Conservation (phyloP, 2,329 filamentous ascomycete species). For the Alternaria conjuncta region DNA sequence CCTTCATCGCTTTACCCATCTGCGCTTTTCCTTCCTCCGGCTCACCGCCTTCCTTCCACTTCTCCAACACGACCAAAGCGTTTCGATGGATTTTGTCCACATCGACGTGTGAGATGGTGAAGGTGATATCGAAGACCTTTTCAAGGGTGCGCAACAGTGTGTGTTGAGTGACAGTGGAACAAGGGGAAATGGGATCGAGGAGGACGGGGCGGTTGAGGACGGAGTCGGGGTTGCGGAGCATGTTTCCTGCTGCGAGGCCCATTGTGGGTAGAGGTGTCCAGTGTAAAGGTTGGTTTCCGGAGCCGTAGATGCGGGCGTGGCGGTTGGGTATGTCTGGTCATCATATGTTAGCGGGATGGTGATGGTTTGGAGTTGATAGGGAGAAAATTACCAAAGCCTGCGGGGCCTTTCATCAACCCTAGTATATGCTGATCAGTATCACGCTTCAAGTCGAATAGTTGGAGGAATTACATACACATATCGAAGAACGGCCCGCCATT, state of each 20-base stretch:
- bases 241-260: constrained; percentile 34
- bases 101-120: constrained; percentile 35
- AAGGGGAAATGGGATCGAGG: constrained; percentile 31
- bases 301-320: constrained; percentile 45
- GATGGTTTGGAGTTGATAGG: neutral
- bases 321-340: constrained; percentile 26
- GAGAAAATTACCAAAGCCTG: constrained; percentile 30
- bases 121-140: constrained; percentile 22
- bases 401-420: constrained; percentile 49
- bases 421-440: rapidly evolving
- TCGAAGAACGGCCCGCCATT: constrained; percentile 48
- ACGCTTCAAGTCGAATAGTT: neutral
- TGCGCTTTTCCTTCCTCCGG: neutral
- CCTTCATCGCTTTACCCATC: constrained; percentile 29
- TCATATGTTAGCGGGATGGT: neutral
- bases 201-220: constrained; percentile 38
- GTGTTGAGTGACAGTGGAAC: constrained; percentile 31
- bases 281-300: constrained; percentile 33
- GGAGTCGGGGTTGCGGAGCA: constrained; percentile 34
- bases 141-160: constrained; percentile 35
- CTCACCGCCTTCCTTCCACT: constrained; percentile 22
- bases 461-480: constrained; percentile 38
- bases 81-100: constrained; percentile 37
- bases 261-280: constrained; percentile 44
- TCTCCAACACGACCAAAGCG: constrained; percentile 33